These are phyloP conservation scores for Plasmopara viticola DNA, from an alignment of 352 stramenopile genomes.

Conservation along the genomic window DNA sequence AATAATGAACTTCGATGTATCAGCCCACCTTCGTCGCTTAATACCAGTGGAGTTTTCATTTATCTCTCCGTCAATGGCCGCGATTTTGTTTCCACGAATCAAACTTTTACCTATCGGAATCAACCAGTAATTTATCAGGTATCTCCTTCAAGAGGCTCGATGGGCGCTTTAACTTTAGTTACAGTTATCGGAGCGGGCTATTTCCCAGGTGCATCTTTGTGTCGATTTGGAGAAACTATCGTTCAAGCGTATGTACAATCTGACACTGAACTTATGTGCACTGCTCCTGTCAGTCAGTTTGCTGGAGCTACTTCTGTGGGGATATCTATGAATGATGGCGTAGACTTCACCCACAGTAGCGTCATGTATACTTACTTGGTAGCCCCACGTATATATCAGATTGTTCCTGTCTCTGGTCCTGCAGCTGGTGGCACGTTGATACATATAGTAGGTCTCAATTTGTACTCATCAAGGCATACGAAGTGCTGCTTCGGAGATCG, in stretches of 20 bases:
- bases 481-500: slow-evolving; percentile 60
- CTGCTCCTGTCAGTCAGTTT: slow-evolving; percentile 28
- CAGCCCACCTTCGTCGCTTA: slow-evolving; percentile 25
- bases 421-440: slow-evolving; percentile 45
- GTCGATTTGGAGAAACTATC: slow-evolving; percentile 36
- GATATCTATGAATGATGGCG: slow-evolving; percentile 82
- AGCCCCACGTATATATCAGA: slow-evolving; percentile 36
- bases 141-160: slow-evolving; percentile 37
- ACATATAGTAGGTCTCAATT: slow-evolving; percentile 43
- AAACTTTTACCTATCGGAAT: slow-evolving; percentile 45
- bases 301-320: slow-evolving; percentile 43
- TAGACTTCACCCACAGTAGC: slow-evolving; percentile 81
- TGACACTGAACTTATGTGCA: slow-evolving; percentile 30
- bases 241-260: slow-evolving; percentile 40
- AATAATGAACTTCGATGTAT: slow-evolving; percentile 32
- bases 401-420: slow-evolving; percentile 43
- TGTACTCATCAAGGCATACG: slow-evolving; percentile 48
- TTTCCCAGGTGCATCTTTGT: slow-evolving; percentile 29
- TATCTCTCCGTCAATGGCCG: slow-evolving; percentile 66
- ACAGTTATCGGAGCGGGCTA: slow-evolving; percentile 41
- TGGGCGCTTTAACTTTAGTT: slow-evolving; percentile 53
- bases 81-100: slow-evolving; percentile 48
- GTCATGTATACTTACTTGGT: slow-evolving; percentile 56
- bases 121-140: slow-evolving; percentile 37
- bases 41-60: slow-evolving; percentile 18